Base-by-base conservation (phyloP, 2,329 filamentous ascomycete genomes). In the Hymenoscyphus albidus region DNA sequence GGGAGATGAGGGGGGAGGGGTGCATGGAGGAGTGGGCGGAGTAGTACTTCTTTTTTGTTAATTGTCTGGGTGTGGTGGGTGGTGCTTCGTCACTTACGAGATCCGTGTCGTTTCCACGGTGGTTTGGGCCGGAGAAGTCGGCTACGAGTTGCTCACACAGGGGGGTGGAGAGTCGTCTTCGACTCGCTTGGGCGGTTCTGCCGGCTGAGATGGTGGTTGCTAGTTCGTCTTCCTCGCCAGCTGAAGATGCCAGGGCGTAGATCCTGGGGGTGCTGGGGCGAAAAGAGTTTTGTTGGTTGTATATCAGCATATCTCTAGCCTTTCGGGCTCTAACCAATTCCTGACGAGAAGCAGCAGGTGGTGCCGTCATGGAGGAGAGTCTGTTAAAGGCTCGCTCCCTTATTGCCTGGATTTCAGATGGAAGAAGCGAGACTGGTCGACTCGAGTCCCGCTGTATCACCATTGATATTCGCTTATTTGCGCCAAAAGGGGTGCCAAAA, bases 151-250 rank as follows among this genome's bases (percentile, higher is more conserved):
- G 54, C 5, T 57, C 54, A n/a, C 32, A 18, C 12, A 57, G 38
- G 22, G 44, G 56, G 39, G 65, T 22, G 44, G 44, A 51, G 1
- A 18, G 3, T 10, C 44, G 7, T 51, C 44, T 27, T 51, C 44
- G 44, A 4, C 22, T 51, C 18, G 40, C 61, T 44, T 68, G 54
- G 51, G 14, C 69, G 42, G 31, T 32, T 35, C 16, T 2, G 5
- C 54, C 54, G 1, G 54, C 32, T 16, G 54, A 57, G 32, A 14
- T 32, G 27, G 31, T 38, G 12, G 54, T 31, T 14, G 27, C 54
- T 35, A 57, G n/a, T 27, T 51, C 44, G 2, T 51, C 18, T 13
- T 51, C 44, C 18, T 51, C 44, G 2, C 27, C 13, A 2, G 18
- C 7, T 35, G 27, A 57, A 13, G 32, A 16, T 35, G 32, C 27